These are phyloP conservation scores for Rossbeevera mucosa DNA, from an alignment of 768 basidiomycete genomes.

Conservation along the genomic window DNA sequence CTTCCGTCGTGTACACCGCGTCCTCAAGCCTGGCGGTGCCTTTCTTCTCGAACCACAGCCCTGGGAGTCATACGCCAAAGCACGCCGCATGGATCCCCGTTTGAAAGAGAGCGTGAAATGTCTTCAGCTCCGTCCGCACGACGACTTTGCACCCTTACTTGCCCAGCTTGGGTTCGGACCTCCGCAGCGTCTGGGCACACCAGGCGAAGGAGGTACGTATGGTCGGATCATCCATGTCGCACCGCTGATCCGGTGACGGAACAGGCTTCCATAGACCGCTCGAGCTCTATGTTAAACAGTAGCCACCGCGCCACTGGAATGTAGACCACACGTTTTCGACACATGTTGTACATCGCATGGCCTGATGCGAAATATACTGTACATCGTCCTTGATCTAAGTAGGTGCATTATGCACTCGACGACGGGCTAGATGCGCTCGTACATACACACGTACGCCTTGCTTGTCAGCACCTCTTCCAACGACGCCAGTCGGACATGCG, in stretches of 20 bases:
- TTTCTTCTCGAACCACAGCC: slow-evolving; percentile 82
- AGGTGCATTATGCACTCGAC: background rate
- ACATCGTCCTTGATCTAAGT: slow-evolving; percentile 2
- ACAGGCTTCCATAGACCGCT: slow-evolving; percentile 38
- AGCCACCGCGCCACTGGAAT: background rate
- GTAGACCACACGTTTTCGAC: background rate
- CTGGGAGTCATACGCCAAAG: slow-evolving; percentile 82
- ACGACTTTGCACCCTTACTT: slow-evolving; percentile 55
- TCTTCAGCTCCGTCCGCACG: slow-evolving; percentile 57
- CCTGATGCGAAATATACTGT: background rate
- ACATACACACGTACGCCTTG: slow-evolving; percentile 94
- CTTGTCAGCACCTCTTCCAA: slow-evolving; percentile 87
- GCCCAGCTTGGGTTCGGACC: slow-evolving; percentile 57
- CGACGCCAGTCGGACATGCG: slow-evolving; percentile 70
- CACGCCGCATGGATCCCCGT: slow-evolving; percentile 59
- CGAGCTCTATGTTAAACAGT: slow-evolving; percentile 53
- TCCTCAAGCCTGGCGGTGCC: slow-evolving; percentile 57
- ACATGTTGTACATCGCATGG: background rate
- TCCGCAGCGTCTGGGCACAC: slow-evolving; percentile 44
- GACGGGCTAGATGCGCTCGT: slow-evolving; percentile 79
- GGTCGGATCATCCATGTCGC: background rate
- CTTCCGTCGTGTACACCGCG: slow-evolving; percentile 56
- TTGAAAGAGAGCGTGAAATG: slow-evolving; percentile 57
- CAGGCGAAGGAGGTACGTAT: slow-evolving; percentile 61
- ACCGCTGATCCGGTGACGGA: background rate